These are phyloP conservation scores for Elaeis guineensis DNA, from an alignment of 176 grass and related monocot genomes.

Conservation along the genomic window DNA sequence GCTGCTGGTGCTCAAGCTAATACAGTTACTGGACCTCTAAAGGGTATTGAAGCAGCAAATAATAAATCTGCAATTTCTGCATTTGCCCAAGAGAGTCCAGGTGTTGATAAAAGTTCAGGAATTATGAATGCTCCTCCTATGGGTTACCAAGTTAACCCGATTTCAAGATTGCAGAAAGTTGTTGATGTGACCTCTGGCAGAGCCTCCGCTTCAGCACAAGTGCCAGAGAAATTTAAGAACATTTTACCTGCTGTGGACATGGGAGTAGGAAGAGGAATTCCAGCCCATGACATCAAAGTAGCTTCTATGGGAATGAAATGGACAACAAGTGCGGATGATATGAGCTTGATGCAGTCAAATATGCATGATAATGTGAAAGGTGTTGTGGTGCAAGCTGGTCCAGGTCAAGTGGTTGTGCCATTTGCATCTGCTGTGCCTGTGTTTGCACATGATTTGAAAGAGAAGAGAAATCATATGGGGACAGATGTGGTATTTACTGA, in stretches of 20 bases:
- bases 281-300: constrained; percentile 26
- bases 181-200: constrained; percentile 30
- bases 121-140: constrained; percentile 5
- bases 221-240: constrained; percentile 22
- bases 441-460: constrained; percentile 36
- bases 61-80: constrained; percentile 27
- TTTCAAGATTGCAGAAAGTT: constrained; percentile 25
- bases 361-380: constrained; percentile 23
- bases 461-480: background rate
- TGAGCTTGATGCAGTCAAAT: constrained; percentile 25
- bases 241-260: constrained; percentile 20
- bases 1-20: constrained; percentile 23
- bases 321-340: constrained; percentile 11
- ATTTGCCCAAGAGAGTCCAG: constrained; percentile 19
- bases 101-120: background rate
- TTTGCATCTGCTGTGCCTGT: constrained; percentile 30
- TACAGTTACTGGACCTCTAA: constrained; percentile 23
- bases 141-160: constrained; percentile 14
- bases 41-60: constrained; percentile 23
- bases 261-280: constrained; percentile 17
- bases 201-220: constrained; percentile 24
- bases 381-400: constrained; percentile 30
- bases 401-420: constrained; percentile 18
- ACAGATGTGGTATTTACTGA: background rate
- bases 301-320: constrained; percentile 20